These are phyloP conservation scores for Corinectria fuckeliana DNA, from an alignment of 2,329 filamentous ascomycete species.

Conservation along the genomic window DNA sequence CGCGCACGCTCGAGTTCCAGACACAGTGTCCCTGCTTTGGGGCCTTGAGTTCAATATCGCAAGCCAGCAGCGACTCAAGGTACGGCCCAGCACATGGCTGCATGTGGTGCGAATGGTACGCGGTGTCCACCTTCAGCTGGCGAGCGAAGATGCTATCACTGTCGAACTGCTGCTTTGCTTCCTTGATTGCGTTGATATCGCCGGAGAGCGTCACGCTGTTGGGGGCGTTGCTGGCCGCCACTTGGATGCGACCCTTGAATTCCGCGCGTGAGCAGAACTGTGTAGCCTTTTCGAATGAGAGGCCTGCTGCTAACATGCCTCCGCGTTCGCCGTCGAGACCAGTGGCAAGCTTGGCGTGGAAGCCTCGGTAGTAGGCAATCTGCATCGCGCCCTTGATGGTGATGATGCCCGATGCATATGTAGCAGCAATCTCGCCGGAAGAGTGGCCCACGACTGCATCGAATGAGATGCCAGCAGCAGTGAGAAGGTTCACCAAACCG, in stretches of 20 bases:
- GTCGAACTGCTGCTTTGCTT: constrained; percentile 22
- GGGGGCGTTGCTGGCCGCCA: constrained; percentile 36
- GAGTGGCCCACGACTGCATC: constrained; percentile 54
- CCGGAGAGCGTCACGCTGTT: constrained; percentile 32
- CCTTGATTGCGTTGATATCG: constrained; percentile 23
- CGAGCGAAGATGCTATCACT: constrained; percentile 23
- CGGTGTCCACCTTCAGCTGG: constrained; percentile 28
- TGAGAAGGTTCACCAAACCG: constrained; percentile 36
- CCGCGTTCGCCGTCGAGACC: constrained; percentile 16
- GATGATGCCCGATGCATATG: constrained; percentile 54
- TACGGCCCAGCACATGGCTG: constrained; percentile 4
- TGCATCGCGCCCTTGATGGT: constrained; percentile 30
- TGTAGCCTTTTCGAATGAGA: constrained; percentile 26
- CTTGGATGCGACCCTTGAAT: constrained; percentile 29
- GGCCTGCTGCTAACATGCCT: constrained; percentile 31
- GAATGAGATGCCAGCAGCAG: constrained; percentile 41
- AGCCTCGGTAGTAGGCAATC: constrained; percentile 32
- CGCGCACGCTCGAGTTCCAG: constrained; percentile 25
- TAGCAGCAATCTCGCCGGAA: constrained; percentile 57
- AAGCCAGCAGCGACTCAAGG: not conserved
- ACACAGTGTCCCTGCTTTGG: constrained; percentile 14
- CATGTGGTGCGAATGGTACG: constrained; percentile 32
- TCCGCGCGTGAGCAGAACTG: constrained; percentile 18
- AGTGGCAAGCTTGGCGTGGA: constrained; percentile 7
- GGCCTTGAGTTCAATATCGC: not conserved